Conservation (phyloP, 2,329 filamentous ascomycete genomes). For the Colletotrichum tropicicola region DNA sequence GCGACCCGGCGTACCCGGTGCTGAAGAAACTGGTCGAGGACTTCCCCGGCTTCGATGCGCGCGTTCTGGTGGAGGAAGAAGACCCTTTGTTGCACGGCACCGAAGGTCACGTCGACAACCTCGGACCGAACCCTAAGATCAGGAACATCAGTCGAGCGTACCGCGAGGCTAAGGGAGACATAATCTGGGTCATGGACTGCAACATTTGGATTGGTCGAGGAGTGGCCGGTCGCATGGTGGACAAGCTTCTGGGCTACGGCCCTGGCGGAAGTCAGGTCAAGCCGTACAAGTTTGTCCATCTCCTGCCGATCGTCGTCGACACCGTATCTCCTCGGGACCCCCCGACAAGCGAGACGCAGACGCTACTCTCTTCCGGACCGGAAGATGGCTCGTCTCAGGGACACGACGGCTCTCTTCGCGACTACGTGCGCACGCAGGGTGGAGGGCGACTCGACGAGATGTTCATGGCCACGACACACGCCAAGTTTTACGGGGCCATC, state of each 20-base stretch:
- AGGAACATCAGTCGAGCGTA: constrained; percentile 95
- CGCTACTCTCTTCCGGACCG: constrained; percentile 44
- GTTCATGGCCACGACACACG: constrained; percentile 92
- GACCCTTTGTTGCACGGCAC: constrained; percentile 73
- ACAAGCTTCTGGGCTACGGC: constrained; percentile 78
- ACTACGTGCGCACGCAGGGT: constrained; percentile 52
- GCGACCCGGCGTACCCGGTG: constrained; percentile 81
- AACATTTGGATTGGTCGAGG: constrained; percentile 91
- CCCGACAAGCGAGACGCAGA: constrained; percentile 36
- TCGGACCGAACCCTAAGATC: constrained; percentile 98
- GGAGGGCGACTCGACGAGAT: constrained; percentile 92
- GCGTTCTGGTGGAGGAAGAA: constrained; percentile 82
- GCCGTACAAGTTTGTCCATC: constrained; percentile 92
- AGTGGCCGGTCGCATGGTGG: constrained; percentile 87
- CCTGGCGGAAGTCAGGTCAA: constrained; percentile 55
- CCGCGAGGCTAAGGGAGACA: constrained; percentile 84
- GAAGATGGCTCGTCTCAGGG: constrained; percentile 40
- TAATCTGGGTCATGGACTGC: constrained; percentile 95
- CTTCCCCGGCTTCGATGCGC: constrained; percentile 76
- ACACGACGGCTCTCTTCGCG: constrained; percentile 33
- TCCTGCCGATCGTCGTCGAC: constrained; percentile 91
- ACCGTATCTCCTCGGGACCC: constrained; percentile 50
- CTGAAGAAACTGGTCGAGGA: constrained; percentile 77
- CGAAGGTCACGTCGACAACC: constrained; percentile 58
- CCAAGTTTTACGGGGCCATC: constrained; percentile 98